Percentiles rank a stretch among this genome's conserved stretches.
Evolutionary conservation across 148 eudicot genomes (phyloP).

Genomic region (Chenopodium berlandieri): DNA sequence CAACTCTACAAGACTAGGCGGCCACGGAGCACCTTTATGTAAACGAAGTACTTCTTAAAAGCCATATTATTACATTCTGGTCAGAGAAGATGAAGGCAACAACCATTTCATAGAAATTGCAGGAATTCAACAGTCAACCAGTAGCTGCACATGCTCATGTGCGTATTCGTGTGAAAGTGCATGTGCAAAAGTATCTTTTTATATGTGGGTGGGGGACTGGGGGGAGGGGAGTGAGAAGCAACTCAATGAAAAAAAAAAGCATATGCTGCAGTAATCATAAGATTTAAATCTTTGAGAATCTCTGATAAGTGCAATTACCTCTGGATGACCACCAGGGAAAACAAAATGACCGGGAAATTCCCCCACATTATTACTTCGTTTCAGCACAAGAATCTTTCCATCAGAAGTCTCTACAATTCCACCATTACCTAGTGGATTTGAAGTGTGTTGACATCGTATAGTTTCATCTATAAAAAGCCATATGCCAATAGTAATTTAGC

Average conservation of each 20-base stretch:
- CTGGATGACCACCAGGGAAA: slow-evolving; percentile 99
- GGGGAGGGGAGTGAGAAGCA: not conserved
- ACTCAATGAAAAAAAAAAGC: not conserved
- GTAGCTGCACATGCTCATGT: not conserved
- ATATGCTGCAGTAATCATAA: not conserved
- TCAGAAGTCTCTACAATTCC: slow-evolving; percentile 84
- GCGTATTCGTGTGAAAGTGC: not conserved
- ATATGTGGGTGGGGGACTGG: not conserved
- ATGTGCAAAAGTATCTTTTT: not conserved
- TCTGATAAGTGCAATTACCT: slow-evolving; percentile 42
- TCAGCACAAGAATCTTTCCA: slow-evolving; percentile 65
- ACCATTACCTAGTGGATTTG: slow-evolving; percentile 92
- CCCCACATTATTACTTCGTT: slow-evolving; percentile 89
- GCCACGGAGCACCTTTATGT: not conserved
- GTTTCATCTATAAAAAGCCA: slow-evolving; percentile 55
- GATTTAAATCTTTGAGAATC: not conserved
- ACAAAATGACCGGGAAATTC: slow-evolving; percentile 93
- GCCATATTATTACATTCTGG: not conserved
- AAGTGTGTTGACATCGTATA: slow-evolving; percentile 71
- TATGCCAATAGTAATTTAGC: not conserved
- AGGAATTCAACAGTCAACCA: not conserved
- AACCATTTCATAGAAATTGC: too few relatives aligned
- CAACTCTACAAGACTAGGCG: too few relatives aligned
- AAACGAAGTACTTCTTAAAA: not conserved
- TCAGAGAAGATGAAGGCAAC: not conserved